Conservation (phyloP, 768 basidiomycete genomes). For the Cystofilobasidium capitatum region DNA sequence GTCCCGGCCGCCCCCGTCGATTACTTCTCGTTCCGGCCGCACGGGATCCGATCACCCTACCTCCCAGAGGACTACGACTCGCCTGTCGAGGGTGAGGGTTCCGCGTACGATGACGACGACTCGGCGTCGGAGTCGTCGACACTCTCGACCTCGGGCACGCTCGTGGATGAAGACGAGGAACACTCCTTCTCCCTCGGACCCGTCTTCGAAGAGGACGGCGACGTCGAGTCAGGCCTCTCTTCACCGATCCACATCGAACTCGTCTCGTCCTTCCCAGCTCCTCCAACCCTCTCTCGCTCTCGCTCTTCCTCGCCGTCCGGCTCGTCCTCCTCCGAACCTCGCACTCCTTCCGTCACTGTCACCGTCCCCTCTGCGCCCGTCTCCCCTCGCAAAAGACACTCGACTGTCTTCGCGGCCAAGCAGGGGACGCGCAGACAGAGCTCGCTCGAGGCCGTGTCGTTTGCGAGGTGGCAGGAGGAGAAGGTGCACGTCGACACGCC, state of each 20-base stretch:
- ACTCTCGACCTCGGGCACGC: not conserved
- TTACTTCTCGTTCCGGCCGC: constrained; percentile 1
- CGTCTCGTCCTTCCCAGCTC: not conserved
- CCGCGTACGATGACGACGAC: not conserved
- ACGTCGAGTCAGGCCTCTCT: not conserved
- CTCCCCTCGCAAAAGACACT: not conserved
- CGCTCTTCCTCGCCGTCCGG: not conserved
- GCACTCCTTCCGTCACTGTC: not conserved
- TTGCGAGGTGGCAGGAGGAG: no score
- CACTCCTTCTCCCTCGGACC: not conserved
- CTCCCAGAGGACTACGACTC: not conserved
- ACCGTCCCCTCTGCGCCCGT: not conserved
- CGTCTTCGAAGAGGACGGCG: constrained; percentile 1
- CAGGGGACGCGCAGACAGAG: no score
- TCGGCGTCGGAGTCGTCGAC: not conserved
- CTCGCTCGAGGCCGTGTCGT: no score
- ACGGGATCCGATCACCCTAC: constrained; percentile 1
- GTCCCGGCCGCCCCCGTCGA: not conserved
- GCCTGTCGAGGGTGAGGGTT: not conserved
- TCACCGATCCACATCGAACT: not conserved
- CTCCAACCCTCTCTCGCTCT: not conserved
- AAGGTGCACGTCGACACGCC: no score
- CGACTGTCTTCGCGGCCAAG: no score
- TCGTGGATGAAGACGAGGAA: not conserved
- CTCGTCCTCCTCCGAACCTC: not conserved